Evolutionary conservation across 177 flowering plant genomes (phyloP), one percentile per base, ranked within the genome.

Genomic region (Vitis hybrid): DNA sequence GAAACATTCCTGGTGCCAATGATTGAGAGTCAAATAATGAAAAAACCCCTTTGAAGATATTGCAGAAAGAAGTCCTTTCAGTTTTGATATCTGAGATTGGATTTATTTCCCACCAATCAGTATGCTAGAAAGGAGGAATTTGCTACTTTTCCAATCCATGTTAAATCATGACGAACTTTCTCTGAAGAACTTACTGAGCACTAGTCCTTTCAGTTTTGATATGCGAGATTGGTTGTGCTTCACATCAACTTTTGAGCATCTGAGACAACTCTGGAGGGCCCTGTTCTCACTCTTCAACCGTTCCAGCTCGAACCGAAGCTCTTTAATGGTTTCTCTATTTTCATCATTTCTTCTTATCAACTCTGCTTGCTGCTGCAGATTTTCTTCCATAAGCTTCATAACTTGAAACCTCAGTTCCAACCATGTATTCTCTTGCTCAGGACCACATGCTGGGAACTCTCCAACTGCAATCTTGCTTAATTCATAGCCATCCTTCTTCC

Each of bases 301-400:
- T n/a, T 80, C 67, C 11, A 83, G 55, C 74, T 78, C 67, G 16
- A 19, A 52, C 66, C 61, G 60, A 18, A 85, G 85, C 24, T 66
- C 78, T 72, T 72, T 79, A 18, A 87, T 84, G 57, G 69, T 64
- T 60, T 73, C 71, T 67, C 82, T 83, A 70, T 85, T 87, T 68
- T 82, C 82, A 16, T 76, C 72, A 51, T 87, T 87, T 65, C 88
- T 78, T 63, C 69, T 76, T 32, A 82, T 70, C 74, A 87, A 70
- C 76, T 83, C 86, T 0, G 61, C 75, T 55, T 82, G 85, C 58
- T 75, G 85, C 72, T 70, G 72, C 56, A 76, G 62, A 75, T 80
- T 84, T 24, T 86, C 85, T 69, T 79, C 82, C 59, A 81, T 71
- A 7, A 86, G 81, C 64, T 69, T 73, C 18, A 78, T 61, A 14